A percentile compares a stretch with the other conserved stretches of the same genome.
phyloP scores from a whole-genome alignment of 2,329 filamentous ascomycete species.

The Neofusicoccum laricinum region DNA sequence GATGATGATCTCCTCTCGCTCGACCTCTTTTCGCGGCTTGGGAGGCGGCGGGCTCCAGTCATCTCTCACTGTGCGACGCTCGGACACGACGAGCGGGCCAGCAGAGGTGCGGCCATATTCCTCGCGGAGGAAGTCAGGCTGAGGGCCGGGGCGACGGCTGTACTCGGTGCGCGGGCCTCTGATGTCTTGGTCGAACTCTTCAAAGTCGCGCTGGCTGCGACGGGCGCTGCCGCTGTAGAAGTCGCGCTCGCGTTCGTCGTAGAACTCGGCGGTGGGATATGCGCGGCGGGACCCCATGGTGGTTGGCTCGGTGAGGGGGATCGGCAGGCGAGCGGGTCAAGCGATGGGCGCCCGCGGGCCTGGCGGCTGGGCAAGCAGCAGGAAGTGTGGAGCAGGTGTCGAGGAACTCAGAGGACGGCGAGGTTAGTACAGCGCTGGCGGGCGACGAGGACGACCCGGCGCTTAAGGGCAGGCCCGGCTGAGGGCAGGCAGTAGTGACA shows the following conservation, averaged over 20 bases:
- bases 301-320: slow-evolving; percentile 14
- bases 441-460: not conserved
- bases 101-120: slow-evolving; percentile 46
- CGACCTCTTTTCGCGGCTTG: slow-evolving; percentile 35
- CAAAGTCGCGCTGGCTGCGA: slow-evolving; percentile 44
- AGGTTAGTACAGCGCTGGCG: not conserved
- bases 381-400: not conserved
- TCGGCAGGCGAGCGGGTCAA: slow-evolving; percentile 13
- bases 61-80: slow-evolving; percentile 22
- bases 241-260: slow-evolving; percentile 50
- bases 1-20: slow-evolving; percentile 36
- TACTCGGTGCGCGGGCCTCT: slow-evolving; percentile 19
- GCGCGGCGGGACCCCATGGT: slow-evolving; percentile 42
- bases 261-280: slow-evolving; percentile 46
- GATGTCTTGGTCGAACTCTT: slow-evolving; percentile 51
- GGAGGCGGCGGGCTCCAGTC: slow-evolving; percentile 35
- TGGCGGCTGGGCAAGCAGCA: not conserved
- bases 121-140: slow-evolving; percentile 50
- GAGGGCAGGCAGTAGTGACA: slow-evolving; percentile 7
- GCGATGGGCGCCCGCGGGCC: slow-evolving; percentile 1
- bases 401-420: not conserved
- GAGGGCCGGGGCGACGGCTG: slow-evolving; percentile 36
- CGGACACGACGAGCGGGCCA: slow-evolving; percentile 45
- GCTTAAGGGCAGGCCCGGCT: slow-evolving; percentile 2
- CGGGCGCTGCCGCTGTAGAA: slow-evolving; percentile 44